Evolutionary conservation across 1,284 basidiomycete species (phyloP).

Genomic region (Apiotrichum gracile): DNA sequence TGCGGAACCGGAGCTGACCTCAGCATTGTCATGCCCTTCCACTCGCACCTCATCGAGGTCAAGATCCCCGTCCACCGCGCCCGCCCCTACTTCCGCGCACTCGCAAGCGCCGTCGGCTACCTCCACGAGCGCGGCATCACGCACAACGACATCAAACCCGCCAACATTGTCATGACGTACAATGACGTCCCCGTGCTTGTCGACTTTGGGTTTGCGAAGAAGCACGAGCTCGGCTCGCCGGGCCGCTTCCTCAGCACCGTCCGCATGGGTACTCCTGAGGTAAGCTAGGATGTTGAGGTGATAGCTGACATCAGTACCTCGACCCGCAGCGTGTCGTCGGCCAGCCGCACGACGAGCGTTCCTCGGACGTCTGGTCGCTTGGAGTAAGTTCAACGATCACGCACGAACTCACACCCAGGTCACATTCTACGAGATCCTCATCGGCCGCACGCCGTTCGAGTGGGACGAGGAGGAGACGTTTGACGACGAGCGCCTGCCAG

Average conservation of each 20-base stretch:
- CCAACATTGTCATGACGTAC: slow-evolving; percentile 74
- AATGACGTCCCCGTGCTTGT: slow-evolving; percentile 73
- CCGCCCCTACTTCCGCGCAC: slow-evolving; percentile 73
- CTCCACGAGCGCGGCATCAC: slow-evolving; percentile 79
- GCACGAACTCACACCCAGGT: slow-evolving; percentile 43
- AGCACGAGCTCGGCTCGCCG: slow-evolving; percentile 7
- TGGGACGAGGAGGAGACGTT: slow-evolving; percentile 71
- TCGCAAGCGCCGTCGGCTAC: slow-evolving; percentile 82
- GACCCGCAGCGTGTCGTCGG: slow-evolving; percentile 81
- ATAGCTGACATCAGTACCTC: slow-evolving; percentile 58
- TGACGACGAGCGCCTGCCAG: slow-evolving; percentile 68
- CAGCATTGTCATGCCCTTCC: slow-evolving; percentile 48
- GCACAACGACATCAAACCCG: slow-evolving; percentile 95
- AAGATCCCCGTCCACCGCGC: slow-evolving; percentile 70
- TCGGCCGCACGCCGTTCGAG: slow-evolving; percentile 88
- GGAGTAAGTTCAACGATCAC: slow-evolving; percentile 51
- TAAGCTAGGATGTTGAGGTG: not conserved
- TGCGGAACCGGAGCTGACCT: not conserved
- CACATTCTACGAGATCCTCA: slow-evolving; percentile 85
- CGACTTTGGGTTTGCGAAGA: slow-evolving; percentile 87
- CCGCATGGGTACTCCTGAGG: slow-evolving; percentile 82
- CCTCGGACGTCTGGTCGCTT: slow-evolving; percentile 86
- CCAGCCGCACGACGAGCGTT: slow-evolving; percentile 79
- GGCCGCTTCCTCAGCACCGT: slow-evolving; percentile 74
- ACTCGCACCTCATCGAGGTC: slow-evolving; percentile 71